phyloP scores from a whole-genome alignment of 2,329 filamentous ascomycete species.

The Colletotrichum caudatum region DNA sequence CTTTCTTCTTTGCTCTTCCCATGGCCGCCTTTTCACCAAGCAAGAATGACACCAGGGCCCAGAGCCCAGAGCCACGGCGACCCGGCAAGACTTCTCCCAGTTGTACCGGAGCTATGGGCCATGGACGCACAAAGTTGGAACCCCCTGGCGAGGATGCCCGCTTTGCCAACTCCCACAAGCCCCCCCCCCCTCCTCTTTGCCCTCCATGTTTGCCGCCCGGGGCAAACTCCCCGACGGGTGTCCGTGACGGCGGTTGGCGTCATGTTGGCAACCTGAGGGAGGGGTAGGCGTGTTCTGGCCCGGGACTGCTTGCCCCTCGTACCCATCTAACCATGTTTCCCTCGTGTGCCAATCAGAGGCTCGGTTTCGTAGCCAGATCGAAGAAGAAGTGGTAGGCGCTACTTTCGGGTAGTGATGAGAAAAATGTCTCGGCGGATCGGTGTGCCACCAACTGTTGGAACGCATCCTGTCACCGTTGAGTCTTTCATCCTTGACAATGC shows the following conservation, averaged over 20 bases:
- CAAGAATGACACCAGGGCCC: conserved; percentile 2
- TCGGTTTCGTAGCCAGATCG: neutral
- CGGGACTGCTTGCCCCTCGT: conserved; percentile 31
- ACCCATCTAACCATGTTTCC: conserved; percentile 4
- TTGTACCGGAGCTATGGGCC: conserved; percentile 1
- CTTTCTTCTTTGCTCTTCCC: conserved; percentile 16
- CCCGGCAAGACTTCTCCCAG: neutral
- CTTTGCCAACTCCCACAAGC: conserved; percentile 13
- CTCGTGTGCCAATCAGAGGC: conserved; percentile 15
- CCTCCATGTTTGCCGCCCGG: conserved; percentile 8
- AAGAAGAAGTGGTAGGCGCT: conserved; percentile 23
- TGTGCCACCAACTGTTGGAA: conserved; percentile 7
- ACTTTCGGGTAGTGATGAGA: neutral
- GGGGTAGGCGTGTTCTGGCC: conserved; percentile 30
- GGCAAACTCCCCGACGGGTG: conserved; percentile 14
- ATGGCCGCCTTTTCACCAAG: neutral
- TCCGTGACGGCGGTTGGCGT: conserved; percentile 35
- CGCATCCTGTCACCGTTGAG: neutral
- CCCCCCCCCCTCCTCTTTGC: neutral
- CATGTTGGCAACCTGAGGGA: conserved; percentile 28
- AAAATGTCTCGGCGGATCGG: conserved; percentile 5
- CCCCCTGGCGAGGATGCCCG: conserved; percentile 6
- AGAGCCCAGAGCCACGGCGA: neutral
- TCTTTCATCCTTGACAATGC: conserved; percentile 17
- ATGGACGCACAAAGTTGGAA: conserved; percentile 4